Evolutionary conservation across 345 rosid species (phyloP).

Genomic region (Boechera divaricarpa): DNA sequence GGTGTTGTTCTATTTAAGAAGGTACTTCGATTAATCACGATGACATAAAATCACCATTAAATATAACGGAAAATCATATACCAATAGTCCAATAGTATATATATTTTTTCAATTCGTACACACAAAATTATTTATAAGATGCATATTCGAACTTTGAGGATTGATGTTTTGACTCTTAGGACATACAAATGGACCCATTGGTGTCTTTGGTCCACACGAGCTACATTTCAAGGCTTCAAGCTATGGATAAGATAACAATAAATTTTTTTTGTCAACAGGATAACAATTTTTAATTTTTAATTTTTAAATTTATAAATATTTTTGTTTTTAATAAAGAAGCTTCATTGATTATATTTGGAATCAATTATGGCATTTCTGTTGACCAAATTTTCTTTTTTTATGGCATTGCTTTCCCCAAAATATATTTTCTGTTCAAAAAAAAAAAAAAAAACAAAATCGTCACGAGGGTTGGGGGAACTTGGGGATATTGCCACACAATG

Average conservation of each 20-base stretch:
- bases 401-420: conserved; percentile 1
- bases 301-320: neutral
- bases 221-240: conserved; percentile 15
- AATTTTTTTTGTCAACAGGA: no score
- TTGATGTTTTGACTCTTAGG: conserved; percentile 38
- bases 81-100: neutral
- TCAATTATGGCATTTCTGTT: conserved; percentile 14
- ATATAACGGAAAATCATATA: neutral
- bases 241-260: conserved; percentile 33
- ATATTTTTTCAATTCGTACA: neutral
- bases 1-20: conserved; percentile 28
- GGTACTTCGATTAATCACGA: conserved; percentile 24
- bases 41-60: conserved; percentile 12
- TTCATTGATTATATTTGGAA: conserved; percentile 5
- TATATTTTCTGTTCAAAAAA: neutral
- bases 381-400: neutral
- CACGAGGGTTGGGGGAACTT: conserved; percentile 20
- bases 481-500: conserved; percentile 31
- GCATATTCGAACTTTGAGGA: conserved; percentile 35
- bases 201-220: conserved; percentile 38
- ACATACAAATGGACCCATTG: conserved; percentile 35
- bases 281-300: neutral
- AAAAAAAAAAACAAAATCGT: conserved; percentile 7
- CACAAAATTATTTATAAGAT: conserved; percentile 16
- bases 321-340: conserved; percentile 4